These are phyloP conservation scores for Coemansia sp. DNA, from an alignment of 192 early-diverging fungal species.

Conservation along the genomic window DNA sequence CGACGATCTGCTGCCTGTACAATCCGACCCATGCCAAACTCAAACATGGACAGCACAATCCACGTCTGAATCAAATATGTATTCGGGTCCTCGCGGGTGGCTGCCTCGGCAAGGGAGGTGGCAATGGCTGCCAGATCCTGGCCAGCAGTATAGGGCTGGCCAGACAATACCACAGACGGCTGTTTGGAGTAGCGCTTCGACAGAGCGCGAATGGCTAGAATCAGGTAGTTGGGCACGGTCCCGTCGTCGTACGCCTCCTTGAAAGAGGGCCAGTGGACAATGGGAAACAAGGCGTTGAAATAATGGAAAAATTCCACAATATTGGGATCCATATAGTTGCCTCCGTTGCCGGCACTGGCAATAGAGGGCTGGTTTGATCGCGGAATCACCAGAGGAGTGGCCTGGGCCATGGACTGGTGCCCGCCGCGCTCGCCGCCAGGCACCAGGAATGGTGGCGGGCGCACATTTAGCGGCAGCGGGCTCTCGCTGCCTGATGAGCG, in stretches of 20 bases:
- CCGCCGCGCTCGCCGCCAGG: conserved; percentile 50
- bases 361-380: conserved; percentile 27
- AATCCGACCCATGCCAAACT: conserved; percentile 51
- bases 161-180: conserved; percentile 48
- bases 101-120: conserved; percentile 50
- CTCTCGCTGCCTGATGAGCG: conserved; percentile 53
- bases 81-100: conserved; percentile 54
- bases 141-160: conserved; percentile 46
- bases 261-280: conserved; percentile 55
- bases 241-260: conserved; percentile 56
- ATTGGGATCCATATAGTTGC: conserved; percentile 51
- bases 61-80: conserved; percentile 55
- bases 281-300: conserved; percentile 52
- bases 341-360: conserved; percentile 6
- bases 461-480: conserved; percentile 36
- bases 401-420: conserved; percentile 50
- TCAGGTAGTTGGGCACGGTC: conserved; percentile 55
- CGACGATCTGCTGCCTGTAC: conserved; percentile 53
- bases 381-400: conserved; percentile 47
- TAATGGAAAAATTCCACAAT: conserved; percentile 55
- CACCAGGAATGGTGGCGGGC: conserved; percentile 44
- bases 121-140: conserved; percentile 55
- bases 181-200: conserved; percentile 55
- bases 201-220: conserved; percentile 52
- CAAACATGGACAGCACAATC: conserved; percentile 53